These are phyloP conservation scores for Penicillium corylophilum DNA, from an alignment of 2,329 filamentous ascomycete genomes.

Conservation along the genomic window DNA sequence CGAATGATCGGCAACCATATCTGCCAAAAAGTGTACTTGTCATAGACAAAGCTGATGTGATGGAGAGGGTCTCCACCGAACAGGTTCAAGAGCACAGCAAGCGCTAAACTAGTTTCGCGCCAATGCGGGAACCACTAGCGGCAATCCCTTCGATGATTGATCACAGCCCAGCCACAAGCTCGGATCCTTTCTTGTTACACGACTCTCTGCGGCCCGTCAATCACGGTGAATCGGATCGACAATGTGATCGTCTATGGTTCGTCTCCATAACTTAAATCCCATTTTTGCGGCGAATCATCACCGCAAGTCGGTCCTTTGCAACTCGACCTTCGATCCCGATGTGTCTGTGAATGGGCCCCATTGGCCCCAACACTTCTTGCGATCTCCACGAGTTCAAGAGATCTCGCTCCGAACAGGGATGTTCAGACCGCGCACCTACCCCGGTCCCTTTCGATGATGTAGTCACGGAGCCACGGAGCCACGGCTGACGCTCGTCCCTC, in stretches of 20 bases:
- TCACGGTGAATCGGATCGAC: not conserved
- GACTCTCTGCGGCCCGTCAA: not conserved
- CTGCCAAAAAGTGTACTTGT: not conserved
- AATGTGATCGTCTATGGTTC: not conserved
- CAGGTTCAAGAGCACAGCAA: not conserved
- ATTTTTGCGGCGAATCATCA: not conserved
- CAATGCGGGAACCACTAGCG: not conserved
- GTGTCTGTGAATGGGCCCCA: not conserved
- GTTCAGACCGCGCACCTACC: not conserved
- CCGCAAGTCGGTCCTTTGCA: not conserved
- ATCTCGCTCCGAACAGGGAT: not conserved
- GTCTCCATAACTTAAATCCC: not conserved
- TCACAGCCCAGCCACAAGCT: constrained; percentile 22
- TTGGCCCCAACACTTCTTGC: not conserved
- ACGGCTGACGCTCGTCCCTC: not conserved
- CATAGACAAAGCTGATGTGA: not conserved
- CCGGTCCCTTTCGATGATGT: not conserved
- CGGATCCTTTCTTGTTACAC: constrained; percentile 5
- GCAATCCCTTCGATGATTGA: not conserved
- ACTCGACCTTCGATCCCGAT: not conserved
- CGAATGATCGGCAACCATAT: not conserved
- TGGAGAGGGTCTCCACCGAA: not conserved
- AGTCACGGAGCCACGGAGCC: not conserved
- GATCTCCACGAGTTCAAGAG: not conserved
- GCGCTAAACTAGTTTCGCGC: not conserved